Base-by-base conservation (phyloP, 306 rosid species). In the Chamaecrista fasciculata region DNA sequence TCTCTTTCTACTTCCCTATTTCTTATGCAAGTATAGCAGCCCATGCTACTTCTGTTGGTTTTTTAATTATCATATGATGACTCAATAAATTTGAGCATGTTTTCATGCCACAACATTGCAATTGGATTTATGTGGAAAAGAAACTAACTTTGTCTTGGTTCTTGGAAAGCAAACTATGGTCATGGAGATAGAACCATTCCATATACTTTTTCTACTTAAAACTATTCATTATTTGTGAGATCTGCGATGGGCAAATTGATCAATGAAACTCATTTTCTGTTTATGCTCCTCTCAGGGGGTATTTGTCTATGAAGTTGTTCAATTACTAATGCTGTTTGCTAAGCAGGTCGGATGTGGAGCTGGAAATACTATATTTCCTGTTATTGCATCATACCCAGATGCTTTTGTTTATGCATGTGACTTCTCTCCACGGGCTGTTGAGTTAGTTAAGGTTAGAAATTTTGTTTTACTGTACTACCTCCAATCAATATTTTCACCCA, bases 331-430 rank as follows among this genome's bases (percentile, higher is more conserved):
- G 74, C 64, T 72, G 51, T 43, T 57, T 51, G 14, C 58, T 74
- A 25, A 60, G 72, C 92, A 94, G 98, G 84, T 75, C 62, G 97
- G 96, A 46, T 90, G 97, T 79, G 97, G 97, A 81, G 92, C 94
- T 67, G 98, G 98, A 70, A 94, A 94, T 78, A 90, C 92, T n/a
- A 85, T 84, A 49, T 94, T 88, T 62, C 98, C 98, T 37, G 84
- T 94, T 83, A 73, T 94, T 50, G 86, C 86, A 0, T 80, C 91
- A 52, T 82, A 85, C 72, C 85, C 86, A 10, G 86, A 88, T 65
- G 82, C 84, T 69, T 90, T 90, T 71, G 88, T 86, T 65, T 87
- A 88, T 76, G 98, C 97, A 2, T 90, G 97, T 46, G 98, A 94
- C 81, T 94, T 94, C 86, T 94, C 98, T 31, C 95, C 92, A 2